Percentiles rank a stretch among this genome's conserved stretches.
phyloP scores from a whole-genome alignment of 169 alveolate genomes.

The Eimeria acervulina region DNA sequence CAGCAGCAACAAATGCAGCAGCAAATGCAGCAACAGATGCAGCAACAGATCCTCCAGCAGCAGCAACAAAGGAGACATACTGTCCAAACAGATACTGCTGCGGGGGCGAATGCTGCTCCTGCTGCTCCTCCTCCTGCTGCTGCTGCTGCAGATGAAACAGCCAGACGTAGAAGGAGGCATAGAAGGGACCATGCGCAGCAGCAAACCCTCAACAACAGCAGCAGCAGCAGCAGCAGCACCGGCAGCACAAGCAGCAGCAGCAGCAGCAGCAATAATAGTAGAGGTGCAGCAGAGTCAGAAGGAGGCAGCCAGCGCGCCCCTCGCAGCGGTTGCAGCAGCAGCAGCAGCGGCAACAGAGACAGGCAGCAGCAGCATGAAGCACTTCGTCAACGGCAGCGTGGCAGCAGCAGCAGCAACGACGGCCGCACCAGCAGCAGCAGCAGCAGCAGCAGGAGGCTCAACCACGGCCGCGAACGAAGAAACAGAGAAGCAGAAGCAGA shows the following conservation, averaged over 20 bases:
- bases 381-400: background rate
- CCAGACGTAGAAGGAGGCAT: background rate
- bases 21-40: background rate
- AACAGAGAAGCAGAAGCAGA: background rate
- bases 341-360: background rate
- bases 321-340: background rate
- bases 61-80: no score
- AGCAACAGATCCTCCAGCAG: background rate
- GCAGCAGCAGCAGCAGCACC: background rate
- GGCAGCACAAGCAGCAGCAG: no score
- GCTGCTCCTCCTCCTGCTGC: no score
- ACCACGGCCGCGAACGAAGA: background rate
- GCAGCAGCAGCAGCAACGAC: constrained; percentile 39
- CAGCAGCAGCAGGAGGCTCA: background rate
- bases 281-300: background rate
- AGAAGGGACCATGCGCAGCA: background rate
- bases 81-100: no score
- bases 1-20: constrained; percentile 2
- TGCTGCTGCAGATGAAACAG: no score
- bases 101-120: no score
- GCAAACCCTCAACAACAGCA: no score
- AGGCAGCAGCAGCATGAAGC: background rate
- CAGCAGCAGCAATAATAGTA: background rate
- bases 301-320: background rate
- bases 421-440: background rate